Evolutionary conservation across 2,329 filamentous ascomycete species (phyloP), one percentile per base, ranked within the genome.

Genomic region (Aspergillus spinulosporus): DNA sequence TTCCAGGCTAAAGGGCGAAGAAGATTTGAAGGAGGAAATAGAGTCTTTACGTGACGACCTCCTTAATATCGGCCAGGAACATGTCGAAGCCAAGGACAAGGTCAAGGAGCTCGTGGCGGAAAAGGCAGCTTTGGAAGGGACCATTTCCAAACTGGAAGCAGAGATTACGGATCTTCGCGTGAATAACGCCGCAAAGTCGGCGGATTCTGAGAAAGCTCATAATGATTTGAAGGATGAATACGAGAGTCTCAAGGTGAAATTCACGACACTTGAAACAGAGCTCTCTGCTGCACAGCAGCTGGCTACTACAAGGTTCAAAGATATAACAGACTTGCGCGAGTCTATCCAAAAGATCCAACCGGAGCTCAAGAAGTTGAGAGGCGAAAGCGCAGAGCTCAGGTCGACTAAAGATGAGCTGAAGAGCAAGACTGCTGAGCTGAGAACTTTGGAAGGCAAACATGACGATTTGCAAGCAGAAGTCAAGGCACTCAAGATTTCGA

Each of bases 231-330:
- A 83, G 51, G 74, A 74, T 2, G 87, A 92, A 54, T 84, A 90
- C 58, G 82, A 92, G 42, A 85, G 86, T 42, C 79, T 95, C 36
- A 91, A 89, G 72, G 75, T 80, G 15, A 90, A 88, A 71, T 84
- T 87, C 0, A 79, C 84, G 1, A 82, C 83, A 0, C 73, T 97
- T 14, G 87, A 96, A 67, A 90, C 88, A 0, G 93, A 99, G 68
- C 81, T 97, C 2, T 88, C 86, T 1, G 92, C 92, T 2, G 88
- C 92, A 0, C 87, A 97, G 70, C 86, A 95, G 72, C 82, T 97
- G 9, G 91, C 94, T 0, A 88, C 95, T 59, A 88, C 84, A 12
- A 83, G 94, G 31, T 97, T 92, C 78, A 96, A 92, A 72, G 92
- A 97, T 58, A 78, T 97, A 1, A 87, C 87, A 0, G 89, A 96